These are phyloP conservation scores for Saturnispora ahearnii DNA, from an alignment of 805 yeast genomes.

Conservation along the genomic window DNA sequence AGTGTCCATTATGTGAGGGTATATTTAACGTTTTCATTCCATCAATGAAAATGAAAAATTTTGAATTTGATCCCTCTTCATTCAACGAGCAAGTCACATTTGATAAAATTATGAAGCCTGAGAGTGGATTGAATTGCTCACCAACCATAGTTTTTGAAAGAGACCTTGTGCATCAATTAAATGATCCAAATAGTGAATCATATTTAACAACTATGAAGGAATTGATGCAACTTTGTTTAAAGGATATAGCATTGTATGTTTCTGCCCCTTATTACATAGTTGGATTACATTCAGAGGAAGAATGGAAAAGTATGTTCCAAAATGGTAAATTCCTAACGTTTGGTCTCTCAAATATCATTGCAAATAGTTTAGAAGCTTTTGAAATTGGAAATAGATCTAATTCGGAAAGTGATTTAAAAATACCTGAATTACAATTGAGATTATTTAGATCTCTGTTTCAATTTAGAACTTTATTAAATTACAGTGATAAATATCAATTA, in stretches of 20 bases:
- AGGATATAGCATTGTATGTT: not conserved
- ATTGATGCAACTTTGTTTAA: slow-evolving; percentile 11
- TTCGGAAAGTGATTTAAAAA: slow-evolving; percentile 12
- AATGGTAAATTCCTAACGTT: slow-evolving; percentile 13
- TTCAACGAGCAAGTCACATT: slow-evolving; percentile 2
- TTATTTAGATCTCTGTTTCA: slow-evolving; percentile 37
- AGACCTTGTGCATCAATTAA: slow-evolving; percentile 20
- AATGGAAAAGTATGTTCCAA: slow-evolving; percentile 12
- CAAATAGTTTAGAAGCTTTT: slow-evolving; percentile 45
- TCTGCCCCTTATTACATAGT: not conserved
- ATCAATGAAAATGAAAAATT: slow-evolving; percentile 26
- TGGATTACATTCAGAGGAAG: not conserved
- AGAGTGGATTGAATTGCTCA: slow-evolving; percentile 25
- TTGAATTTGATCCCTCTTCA: slow-evolving; percentile 18
- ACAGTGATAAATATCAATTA: slow-evolving; percentile 10
- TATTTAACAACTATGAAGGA: slow-evolving; percentile 18
- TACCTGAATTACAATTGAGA: slow-evolving; percentile 19
- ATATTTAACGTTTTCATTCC: slow-evolving; percentile 39
- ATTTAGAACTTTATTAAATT: slow-evolving; percentile 26
- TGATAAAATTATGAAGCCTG: not conserved
- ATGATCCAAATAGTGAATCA: slow-evolving; percentile 14
- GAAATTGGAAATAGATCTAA: slow-evolving; percentile 51
- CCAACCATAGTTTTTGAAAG: slow-evolving; percentile 22
- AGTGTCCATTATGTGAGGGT: slow-evolving; percentile 45
- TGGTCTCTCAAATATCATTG: slow-evolving; percentile 25